phyloP scores from a whole-genome alignment of 2,329 filamentous ascomycete species.

The Diaporthe caulivora region DNA sequence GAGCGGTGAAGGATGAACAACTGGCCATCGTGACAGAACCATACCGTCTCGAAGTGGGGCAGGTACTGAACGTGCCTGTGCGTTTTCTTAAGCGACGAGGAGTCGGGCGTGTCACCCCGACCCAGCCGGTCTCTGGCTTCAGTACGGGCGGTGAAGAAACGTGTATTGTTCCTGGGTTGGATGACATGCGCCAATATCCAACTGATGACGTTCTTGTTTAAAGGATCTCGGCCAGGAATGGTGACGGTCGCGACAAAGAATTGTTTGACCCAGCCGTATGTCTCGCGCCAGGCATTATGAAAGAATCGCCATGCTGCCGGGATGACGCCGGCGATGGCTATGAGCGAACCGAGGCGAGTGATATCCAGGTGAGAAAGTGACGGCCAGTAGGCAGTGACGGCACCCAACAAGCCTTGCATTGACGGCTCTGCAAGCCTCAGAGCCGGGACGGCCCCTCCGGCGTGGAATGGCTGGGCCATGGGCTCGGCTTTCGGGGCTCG shows the following conservation, averaged over 20 bases:
- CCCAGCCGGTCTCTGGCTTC: slow-evolving; percentile 51
- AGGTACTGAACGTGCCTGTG: slow-evolving; percentile 57
- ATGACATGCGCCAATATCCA: slow-evolving; percentile 58
- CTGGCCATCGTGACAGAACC: slow-evolving; percentile 63
- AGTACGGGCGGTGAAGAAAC: slow-evolving; percentile 59
- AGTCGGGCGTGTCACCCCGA: slow-evolving; percentile 47
- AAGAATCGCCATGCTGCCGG: slow-evolving; percentile 56
- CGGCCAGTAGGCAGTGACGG: slow-evolving; percentile 26
- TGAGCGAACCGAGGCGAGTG: slow-evolving; percentile 58
- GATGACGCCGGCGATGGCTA: slow-evolving; percentile 57
- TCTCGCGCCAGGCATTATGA: slow-evolving; percentile 51
- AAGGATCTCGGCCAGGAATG: slow-evolving; percentile 57
- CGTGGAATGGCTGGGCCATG: slow-evolving; percentile 40
- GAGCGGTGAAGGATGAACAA: slow-evolving; percentile 60
- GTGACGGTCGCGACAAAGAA: slow-evolving; percentile 60
- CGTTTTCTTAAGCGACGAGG: slow-evolving; percentile 56
- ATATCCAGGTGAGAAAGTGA: slow-evolving; percentile 51
- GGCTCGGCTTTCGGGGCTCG: slow-evolving; percentile 26
- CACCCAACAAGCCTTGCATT: not conserved
- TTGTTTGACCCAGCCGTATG: slow-evolving; percentile 54
- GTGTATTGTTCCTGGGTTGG: slow-evolving; percentile 51
- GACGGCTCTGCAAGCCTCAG: slow-evolving; percentile 28
- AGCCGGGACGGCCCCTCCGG: slow-evolving; percentile 35
- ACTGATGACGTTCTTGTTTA: slow-evolving; percentile 59
- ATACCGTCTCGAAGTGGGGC: slow-evolving; percentile 58